Evolutionary conservation across 495 filamentous ascomycete species (phyloP), one percentile per base, ranked within the genome.

Genomic region (Stereocaulon alpinum): DNA sequence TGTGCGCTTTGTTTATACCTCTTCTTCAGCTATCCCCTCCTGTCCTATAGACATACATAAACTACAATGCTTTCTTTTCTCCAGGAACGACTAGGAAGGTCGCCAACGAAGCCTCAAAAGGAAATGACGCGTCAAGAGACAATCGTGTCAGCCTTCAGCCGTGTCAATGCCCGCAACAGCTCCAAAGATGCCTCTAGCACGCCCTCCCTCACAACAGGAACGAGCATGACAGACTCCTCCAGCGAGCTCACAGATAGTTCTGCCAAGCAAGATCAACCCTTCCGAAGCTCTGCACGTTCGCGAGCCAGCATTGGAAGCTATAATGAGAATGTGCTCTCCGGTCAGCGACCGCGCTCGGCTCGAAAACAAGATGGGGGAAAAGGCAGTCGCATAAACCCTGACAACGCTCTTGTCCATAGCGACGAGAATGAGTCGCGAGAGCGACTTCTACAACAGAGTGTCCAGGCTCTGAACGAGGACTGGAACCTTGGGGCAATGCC

Each of bases 291-390:
- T 49, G 56, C 43, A 27, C 79, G 80, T 48, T 68, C 72, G 24
- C 73, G 77, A 42, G 62, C 71, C 1, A 76, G 73, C 50, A 60
- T 76, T 10, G 73, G 73, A 4, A 73, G 80, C 24, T 84, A 83
- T 69, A 84, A 84, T 56, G 68, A 82, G 30, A 72, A 76, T 34
- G 71, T 77, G 44, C 67, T 83, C 9, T 72, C 68, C 30, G 77
- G 78, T 17, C 80, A 75, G 18, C 71, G 70, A 17, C 60, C 57
- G 37, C 55, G 56, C 50, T 61, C 64, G 66, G 40, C 73, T 77
- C 57, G 73, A 61, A 65, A 61, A 69, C 69, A 53, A 67, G 69
- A 40, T 68, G 71, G 24, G n/a, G 43, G 56, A 37, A 53, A 56
- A 27, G 61, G 58, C 40, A 73, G 77, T 34, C 68, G 70, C 27